phyloP scores from a whole-genome alignment of 139 green algal species.

The Coccomyxa sp. region DNA sequence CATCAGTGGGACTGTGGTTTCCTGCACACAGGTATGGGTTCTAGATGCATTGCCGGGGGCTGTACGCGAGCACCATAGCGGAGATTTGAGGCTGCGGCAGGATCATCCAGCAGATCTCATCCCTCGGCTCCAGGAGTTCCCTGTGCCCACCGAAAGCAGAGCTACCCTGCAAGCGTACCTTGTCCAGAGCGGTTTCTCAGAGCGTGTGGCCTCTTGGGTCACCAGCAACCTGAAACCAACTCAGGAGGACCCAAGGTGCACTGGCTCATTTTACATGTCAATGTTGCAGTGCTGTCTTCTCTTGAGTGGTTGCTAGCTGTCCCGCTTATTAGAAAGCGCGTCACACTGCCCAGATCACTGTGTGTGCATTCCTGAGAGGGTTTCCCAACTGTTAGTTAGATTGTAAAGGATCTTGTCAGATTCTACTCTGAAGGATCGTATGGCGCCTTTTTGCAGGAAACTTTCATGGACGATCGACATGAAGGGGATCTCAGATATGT shows the following conservation, averaged over 20 bases:
- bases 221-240: conserved; percentile 78
- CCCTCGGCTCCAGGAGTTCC: conserved; percentile 51
- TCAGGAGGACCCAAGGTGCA: conserved; percentile 11
- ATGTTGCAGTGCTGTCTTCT: not conserved
- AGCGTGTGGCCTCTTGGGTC: conserved; percentile 60
- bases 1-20: not conserved
- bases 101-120: conserved; percentile 84
- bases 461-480: conserved; percentile 87
- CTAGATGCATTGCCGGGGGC: conserved; percentile 82
- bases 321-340: not conserved
- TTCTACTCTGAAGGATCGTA: not conserved
- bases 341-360: not conserved
- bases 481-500: conserved; percentile 80
- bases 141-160: conserved; percentile 52
- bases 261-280: not conserved
- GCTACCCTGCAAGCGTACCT: conserved; percentile 45
- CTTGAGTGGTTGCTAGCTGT: not conserved
- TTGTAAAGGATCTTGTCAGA: not conserved
- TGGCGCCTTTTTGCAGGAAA: not conserved
- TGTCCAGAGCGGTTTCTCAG: conserved; percentile 34
- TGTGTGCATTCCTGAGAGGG: not conserved
- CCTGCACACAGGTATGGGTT: conserved; percentile 67
- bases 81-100: conserved; percentile 5
- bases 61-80: conserved; percentile 46
- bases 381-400: not conserved